A percentile compares a stretch with the other conserved stretches of the same genome.
Conservation (phyloP, 1,284 basidiomycete genomes). For the Crepidotus sp. region DNA sequence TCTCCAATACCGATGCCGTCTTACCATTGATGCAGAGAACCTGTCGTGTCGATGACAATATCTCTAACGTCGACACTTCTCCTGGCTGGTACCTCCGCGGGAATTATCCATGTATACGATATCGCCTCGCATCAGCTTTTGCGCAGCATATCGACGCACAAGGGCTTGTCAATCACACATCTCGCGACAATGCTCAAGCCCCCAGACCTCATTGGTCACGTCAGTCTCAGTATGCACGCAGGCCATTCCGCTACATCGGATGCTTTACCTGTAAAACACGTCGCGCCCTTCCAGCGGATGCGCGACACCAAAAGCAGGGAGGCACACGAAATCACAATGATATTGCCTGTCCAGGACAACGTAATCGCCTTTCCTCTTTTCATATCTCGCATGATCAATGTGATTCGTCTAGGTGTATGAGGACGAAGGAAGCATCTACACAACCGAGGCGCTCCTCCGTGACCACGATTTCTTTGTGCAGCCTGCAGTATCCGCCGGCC, state of each 20-base stretch:
- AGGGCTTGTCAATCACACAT: constrained; percentile 66
- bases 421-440: constrained; percentile 32
- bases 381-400: not conserved
- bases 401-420: constrained; percentile 22
- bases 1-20: constrained; percentile 2
- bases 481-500: constrained; percentile 25
- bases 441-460: constrained; percentile 43
- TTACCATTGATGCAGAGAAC: constrained; percentile 33
- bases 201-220: constrained; percentile 72
- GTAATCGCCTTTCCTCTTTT: constrained; percentile 7
- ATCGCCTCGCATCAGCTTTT: constrained; percentile 85
- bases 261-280: constrained; percentile 53
- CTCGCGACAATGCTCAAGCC: constrained; percentile 74
- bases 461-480: constrained; percentile 57
- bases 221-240: constrained; percentile 44
- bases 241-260: constrained; percentile 38
- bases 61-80: constrained; percentile 70
- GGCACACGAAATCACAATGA: constrained; percentile 55
- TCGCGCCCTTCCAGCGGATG: constrained; percentile 64
- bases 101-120: constrained; percentile 78
- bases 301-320: constrained; percentile 57
- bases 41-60: constrained; percentile 65
- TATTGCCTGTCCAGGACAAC: constrained; percentile 38
- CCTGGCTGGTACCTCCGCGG: constrained; percentile 64
- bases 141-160: constrained; percentile 68